Base-by-base conservation (phyloP, 2,329 filamentous ascomycete genomes). In the Myotisia sp. region DNA sequence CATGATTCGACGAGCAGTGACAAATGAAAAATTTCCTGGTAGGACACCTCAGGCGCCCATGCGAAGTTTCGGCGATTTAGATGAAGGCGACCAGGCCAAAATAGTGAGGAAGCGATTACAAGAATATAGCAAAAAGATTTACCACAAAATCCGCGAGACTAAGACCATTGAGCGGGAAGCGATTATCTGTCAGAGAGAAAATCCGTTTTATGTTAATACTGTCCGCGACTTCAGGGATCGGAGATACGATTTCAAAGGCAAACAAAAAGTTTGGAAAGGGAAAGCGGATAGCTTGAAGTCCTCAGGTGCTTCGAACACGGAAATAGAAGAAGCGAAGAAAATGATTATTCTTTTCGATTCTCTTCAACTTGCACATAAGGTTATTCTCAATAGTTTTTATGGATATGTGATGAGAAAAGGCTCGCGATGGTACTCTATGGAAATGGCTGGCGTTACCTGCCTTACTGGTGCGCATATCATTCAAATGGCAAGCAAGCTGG, bases 381-480 rank as follows among this genome's bases (percentile, higher is more conserved):
- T 98, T 62, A 98, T 98, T 68, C 58, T 98, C 36, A 98, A 98
- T 64, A 93, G 85, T 37, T 98, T 98, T 64, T 98, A 98, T 47
- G 90, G 90, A 43, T 98, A 98, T 53, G 90, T 95, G 55, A 98
- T 98, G 90, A 72, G 90, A 63, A 98, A 98, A 55, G 90, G 90
- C 21, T 98, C 90, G 23, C 76, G 90, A 36, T 98, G 90, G 90
- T 98, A 98, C 54, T 98, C 90, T 12, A 78, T 98, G 71, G 90
- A 98, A 55, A 98, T 98, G 90, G 90, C 92, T 10, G 90, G 90
- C 47, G 90, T 98, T 3, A 98, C 90, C 26, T 98, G 90, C 62
- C 64, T 98, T 55, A 98, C 90, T 1, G 90, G 90, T 42, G 90
- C 90, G 20, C 82, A 77, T 26, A 98, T 98, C 53, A 98, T 98